These are phyloP conservation scores for Pezizomycotina sp. DNA, from an alignment of 2,329 filamentous ascomycete genomes.

Conservation along the genomic window DNA sequence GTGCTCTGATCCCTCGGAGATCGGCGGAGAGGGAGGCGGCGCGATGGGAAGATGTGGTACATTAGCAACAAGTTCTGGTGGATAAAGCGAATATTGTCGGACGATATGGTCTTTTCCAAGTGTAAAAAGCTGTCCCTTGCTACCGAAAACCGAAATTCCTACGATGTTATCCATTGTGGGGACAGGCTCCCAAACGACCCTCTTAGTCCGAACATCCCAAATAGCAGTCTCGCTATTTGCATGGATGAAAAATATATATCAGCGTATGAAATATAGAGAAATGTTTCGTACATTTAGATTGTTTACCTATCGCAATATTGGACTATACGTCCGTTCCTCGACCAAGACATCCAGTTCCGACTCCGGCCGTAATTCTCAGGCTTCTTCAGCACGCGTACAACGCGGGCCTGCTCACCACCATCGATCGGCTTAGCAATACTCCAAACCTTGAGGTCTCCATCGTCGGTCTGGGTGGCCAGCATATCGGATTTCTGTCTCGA, in stretches of 20 bases:
- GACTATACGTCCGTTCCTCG: slow-evolving; percentile 89
- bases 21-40: slow-evolving; percentile 64
- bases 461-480: slow-evolving; percentile 80
- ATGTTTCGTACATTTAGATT: slow-evolving; percentile 1
- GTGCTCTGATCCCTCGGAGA: slow-evolving; percentile 35
- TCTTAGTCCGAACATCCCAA: slow-evolving; percentile 97
- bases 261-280: slow-evolving; percentile 7
- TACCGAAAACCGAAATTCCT: slow-evolving; percentile 74
- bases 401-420: slow-evolving; percentile 59
- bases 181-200: slow-evolving; percentile 77
- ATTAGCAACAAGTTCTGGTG: slow-evolving; percentile 65
- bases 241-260: slow-evolving; percentile 21
- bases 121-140: slow-evolving; percentile 82
- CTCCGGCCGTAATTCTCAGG: slow-evolving; percentile 56
- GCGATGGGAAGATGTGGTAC: slow-evolving; percentile 70
- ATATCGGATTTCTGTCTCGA: slow-evolving; percentile 94
- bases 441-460: slow-evolving; percentile 90
- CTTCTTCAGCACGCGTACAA: slow-evolving; percentile 72
- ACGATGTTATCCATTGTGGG: slow-evolving; percentile 68
- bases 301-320: slow-evolving; percentile 82
- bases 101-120: slow-evolving; percentile 73
- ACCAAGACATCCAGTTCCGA: slow-evolving; percentile 95
- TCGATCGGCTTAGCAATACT: slow-evolving; percentile 72
- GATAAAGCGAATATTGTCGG: slow-evolving; percentile 89
- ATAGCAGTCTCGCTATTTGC: slow-evolving; percentile 70